Percentiles rank a stretch among this genome's conserved stretches.
Evolutionary conservation across 1,139 yeast species (phyloP).

Genomic region (Sugiyamaella neomexicana): DNA sequence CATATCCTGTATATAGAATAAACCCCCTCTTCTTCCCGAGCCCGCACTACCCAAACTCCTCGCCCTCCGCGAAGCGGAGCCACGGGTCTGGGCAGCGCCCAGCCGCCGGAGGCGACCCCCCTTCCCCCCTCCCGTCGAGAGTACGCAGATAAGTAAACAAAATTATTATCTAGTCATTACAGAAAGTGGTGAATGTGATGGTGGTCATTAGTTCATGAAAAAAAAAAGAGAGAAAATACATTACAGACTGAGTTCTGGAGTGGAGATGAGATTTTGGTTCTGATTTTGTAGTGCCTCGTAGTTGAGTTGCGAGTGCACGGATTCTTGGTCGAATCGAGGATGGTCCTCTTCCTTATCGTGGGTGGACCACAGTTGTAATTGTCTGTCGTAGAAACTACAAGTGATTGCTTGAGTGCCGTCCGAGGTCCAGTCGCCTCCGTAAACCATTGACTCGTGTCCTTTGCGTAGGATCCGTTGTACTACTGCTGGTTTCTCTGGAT

Average conservation of each 20-base stretch:
- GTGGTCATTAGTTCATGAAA: constrained; percentile 1
- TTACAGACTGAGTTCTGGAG: constrained; percentile 11
- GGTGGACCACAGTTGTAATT: constrained; percentile 68
- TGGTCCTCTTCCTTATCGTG: constrained; percentile 16
- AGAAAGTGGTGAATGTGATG: background rate
- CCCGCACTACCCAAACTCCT: background rate
- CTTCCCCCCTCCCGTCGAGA: background rate
- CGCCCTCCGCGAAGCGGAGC: background rate
- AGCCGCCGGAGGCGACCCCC: background rate
- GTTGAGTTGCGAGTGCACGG: constrained; percentile 8
- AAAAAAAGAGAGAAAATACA: background rate
- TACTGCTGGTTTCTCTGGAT: constrained; percentile 39
- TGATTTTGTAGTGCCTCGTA: background rate
- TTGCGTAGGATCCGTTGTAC: constrained; percentile 56
- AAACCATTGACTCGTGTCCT: constrained; percentile 89
- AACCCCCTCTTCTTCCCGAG: no score
- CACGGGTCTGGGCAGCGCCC: background rate
- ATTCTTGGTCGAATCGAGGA: constrained; percentile 12
- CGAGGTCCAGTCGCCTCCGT: constrained; percentile 86
- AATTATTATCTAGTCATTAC: constrained; percentile 2
- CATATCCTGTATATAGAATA: constrained; percentile 13
- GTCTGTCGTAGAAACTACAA: constrained; percentile 87
- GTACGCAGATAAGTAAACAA: background rate
- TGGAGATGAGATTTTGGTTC: constrained; percentile 6
- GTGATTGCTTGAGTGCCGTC: constrained; percentile 57